phyloP scores from a whole-genome alignment of 2,329 filamentous ascomycete species.

The Ophiocordyceps unilateralis region DNA sequence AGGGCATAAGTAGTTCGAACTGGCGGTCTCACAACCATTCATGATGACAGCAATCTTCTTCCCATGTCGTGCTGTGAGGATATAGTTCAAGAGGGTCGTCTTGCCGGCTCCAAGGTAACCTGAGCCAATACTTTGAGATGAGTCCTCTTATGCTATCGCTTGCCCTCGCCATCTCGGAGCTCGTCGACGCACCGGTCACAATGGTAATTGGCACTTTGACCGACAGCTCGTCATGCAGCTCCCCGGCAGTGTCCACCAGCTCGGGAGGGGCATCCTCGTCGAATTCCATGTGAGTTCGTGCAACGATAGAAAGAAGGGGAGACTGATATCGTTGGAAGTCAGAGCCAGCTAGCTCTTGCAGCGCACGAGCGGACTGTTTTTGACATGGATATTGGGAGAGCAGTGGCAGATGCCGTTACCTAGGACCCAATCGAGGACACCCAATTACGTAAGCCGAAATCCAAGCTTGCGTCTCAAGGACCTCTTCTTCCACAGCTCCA shows the following conservation, averaged over 20 bases:
- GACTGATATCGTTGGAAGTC: neutral
- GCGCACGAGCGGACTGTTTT: neutral
- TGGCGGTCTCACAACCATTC: constrained; percentile 40
- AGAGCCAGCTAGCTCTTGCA: neutral
- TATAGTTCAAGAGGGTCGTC: constrained; percentile 90
- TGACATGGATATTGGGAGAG: neutral
- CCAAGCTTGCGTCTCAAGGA: neutral
- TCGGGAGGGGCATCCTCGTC: constrained; percentile 53
- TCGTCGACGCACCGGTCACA: constrained; percentile 45
- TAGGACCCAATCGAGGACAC: too few species aligned
- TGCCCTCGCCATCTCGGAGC: neutral
- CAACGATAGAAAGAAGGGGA: neutral
- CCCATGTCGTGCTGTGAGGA: constrained; percentile 83
- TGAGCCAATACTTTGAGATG: constrained; percentile 14
- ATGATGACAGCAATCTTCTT: constrained; percentile 97
- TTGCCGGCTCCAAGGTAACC: constrained; percentile 93
- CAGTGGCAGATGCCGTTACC: too few species aligned
- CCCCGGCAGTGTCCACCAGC: constrained; percentile 30
- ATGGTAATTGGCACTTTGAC: constrained; percentile 71
- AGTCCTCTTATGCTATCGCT: neutral
- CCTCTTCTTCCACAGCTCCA: neutral
- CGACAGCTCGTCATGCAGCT: constrained; percentile 27
- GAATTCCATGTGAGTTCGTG: constrained; percentile 31
- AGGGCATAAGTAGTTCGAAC: neutral
- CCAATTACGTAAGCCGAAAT: neutral